Percentiles rank a stretch among this genome's conserved stretches.
phyloP scores from a whole-genome alignment of 495 filamentous ascomycete species.

The Aspergillus avenaceus region DNA sequence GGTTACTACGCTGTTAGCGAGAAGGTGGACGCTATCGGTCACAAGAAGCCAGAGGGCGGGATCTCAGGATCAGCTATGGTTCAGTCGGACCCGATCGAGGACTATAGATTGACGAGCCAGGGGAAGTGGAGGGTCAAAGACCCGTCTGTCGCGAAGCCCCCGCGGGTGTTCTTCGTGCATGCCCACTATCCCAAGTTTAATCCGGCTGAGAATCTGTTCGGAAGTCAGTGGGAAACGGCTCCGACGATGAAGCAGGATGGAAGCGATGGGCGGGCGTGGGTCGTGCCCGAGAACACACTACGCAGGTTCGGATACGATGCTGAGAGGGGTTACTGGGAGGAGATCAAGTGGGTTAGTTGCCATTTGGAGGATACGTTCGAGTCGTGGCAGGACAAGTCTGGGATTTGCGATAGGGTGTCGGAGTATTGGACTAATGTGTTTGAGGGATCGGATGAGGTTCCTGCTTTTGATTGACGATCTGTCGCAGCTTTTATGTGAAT shows the following conservation, averaged over 20 bases:
- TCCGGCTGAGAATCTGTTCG: constrained; percentile 41
- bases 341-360: constrained; percentile 48
- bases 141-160: constrained; percentile 22
- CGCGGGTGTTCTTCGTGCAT: constrained; percentile 48
- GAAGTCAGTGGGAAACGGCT: constrained; percentile 35
- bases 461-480: too few species aligned
- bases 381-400: constrained; percentile 34
- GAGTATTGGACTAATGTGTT: constrained; percentile 40
- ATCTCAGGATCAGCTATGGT: constrained; percentile 38
- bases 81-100: constrained; percentile 44
- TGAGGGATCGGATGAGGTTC: constrained; percentile 31
- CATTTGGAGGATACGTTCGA: constrained; percentile 32
- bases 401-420: constrained; percentile 34
- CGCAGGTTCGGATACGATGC: constrained; percentile 45
- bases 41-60: constrained; percentile 19
- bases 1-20: constrained; percentile 50
- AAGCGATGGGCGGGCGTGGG: constrained; percentile 38
- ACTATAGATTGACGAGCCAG: constrained; percentile 33
- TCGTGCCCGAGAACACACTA: constrained; percentile 29
- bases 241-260: constrained; percentile 36
- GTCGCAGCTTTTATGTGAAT: too few species aligned
- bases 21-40: constrained; percentile 37
- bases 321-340: constrained; percentile 50
- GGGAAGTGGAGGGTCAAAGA: constrained; percentile 37
- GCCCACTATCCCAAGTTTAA: constrained; percentile 54